phyloP scores from a whole-genome alignment of 2,329 filamentous ascomycete species.

The Neonectria sp. region DNA sequence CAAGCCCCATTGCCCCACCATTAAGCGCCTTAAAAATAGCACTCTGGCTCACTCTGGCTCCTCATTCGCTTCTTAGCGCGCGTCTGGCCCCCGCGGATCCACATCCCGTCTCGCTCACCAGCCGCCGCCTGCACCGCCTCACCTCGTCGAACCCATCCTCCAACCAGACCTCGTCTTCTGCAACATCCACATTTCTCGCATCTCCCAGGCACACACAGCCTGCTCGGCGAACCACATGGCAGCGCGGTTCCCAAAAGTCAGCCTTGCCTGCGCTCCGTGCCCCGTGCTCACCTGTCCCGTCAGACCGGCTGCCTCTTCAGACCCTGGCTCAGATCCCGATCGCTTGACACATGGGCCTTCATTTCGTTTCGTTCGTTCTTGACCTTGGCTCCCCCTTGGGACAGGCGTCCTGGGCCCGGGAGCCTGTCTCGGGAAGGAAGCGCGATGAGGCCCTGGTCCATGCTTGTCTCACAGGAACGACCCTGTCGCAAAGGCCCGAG shows the following conservation, averaged over 20 bases:
- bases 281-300: constrained; percentile 27
- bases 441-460: constrained; percentile 23
- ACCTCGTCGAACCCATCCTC: background rate
- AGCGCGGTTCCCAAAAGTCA: constrained; percentile 27
- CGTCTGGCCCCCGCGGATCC: constrained; percentile 24
- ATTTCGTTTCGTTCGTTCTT: constrained; percentile 8
- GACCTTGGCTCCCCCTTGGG: background rate
- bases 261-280: constrained; percentile 39
- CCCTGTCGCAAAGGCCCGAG: constrained; percentile 19
- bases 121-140: constrained; percentile 40
- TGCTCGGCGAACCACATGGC: constrained; percentile 25
- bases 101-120: constrained; percentile 26
- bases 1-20: constrained; percentile 21
- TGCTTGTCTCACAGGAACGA: constrained; percentile 28
- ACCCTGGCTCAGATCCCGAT: constrained; percentile 25
- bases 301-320: constrained; percentile 39
- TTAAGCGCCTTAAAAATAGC: constrained; percentile 50
- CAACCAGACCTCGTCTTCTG: constrained; percentile 12
- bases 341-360: constrained; percentile 16
- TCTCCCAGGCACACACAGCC: constrained; percentile 23
- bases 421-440: constrained; percentile 30
- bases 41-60: background rate
- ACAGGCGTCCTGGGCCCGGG: background rate
- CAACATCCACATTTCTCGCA: background rate
- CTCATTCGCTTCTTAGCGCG: constrained; percentile 44